These are phyloP conservation scores for Linanthus parryae DNA, from an alignment of 148 eudicot species.

Conservation along the genomic window DNA sequence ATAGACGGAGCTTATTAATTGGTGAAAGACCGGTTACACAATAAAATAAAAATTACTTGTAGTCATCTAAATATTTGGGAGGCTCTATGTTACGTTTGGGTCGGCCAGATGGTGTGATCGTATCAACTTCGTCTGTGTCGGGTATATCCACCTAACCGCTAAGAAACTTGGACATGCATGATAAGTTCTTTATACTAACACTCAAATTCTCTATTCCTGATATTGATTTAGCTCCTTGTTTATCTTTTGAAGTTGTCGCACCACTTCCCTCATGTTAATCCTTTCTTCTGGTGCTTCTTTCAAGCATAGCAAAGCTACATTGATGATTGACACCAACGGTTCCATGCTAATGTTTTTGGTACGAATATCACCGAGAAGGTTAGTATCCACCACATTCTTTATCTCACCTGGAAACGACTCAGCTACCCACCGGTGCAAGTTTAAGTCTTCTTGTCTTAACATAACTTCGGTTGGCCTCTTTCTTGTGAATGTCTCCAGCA, in stretches of 20 bases:
- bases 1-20: too few species aligned
- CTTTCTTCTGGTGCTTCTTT: background rate
- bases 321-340: background rate
- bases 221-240: background rate
- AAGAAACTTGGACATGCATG: too few species aligned
- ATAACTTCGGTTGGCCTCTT: conserved; percentile 1
- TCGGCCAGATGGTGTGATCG: too few species aligned
- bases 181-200: too few species aligned
- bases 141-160: too few species aligned
- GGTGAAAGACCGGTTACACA: too few species aligned
- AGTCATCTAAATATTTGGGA: too few species aligned
- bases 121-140: too few species aligned
- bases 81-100: too few species aligned
- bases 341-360: background rate
- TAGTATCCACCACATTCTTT: background rate
- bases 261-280: conserved; percentile 1
- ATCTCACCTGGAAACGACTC: background rate
- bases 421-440: conserved; percentile 1
- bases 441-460: background rate
- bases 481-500: conserved; percentile 1
- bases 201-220: background rate
- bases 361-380: background rate
- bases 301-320: conserved; percentile 4
- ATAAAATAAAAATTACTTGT: too few species aligned
- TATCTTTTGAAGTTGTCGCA: background rate